Conservation (phyloP, 495 filamentous ascomycete genomes). For the Beverwykella pulmonaria region DNA sequence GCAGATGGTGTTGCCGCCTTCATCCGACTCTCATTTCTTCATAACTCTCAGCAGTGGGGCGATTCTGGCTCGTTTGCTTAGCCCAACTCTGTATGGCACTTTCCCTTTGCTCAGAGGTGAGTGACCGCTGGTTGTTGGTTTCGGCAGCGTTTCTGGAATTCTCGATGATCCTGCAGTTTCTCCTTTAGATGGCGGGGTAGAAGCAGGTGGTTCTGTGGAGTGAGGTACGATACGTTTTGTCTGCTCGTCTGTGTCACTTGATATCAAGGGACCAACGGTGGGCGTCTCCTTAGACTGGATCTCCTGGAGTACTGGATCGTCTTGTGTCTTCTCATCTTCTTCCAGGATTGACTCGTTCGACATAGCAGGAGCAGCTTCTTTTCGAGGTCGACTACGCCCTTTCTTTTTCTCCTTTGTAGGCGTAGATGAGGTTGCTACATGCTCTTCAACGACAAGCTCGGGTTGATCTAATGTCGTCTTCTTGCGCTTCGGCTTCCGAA, state of each 20-base stretch:
- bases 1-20: not conserved
- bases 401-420: constrained; percentile 27
- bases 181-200: constrained; percentile 9
- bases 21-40: constrained; percentile 52
- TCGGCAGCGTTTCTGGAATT: constrained; percentile 19
- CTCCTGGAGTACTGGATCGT: not conserved
- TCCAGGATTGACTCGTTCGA: not conserved
- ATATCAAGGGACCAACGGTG: not conserved
- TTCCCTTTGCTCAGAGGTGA: constrained; percentile 59
- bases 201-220: constrained; percentile 3
- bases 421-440: not conserved
- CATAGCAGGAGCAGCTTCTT: not conserved
- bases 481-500: constrained; percentile 19
- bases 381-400: constrained; percentile 35
- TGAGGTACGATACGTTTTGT: not conserved
- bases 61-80: constrained; percentile 67
- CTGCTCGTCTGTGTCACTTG: not conserved
- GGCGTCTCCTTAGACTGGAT: not conserved
- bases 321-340: not conserved
- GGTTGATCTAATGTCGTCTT: constrained; percentile 27
- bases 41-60: constrained; percentile 66
- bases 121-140: constrained; percentile 26
- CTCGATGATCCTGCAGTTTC: not conserved
- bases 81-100: constrained; percentile 65
- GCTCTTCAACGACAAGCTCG: constrained; percentile 2